Evolutionary conservation across 345 rosid species (phyloP), one percentile per base, ranked within the genome.

Genomic region (Garcia nutans): DNA sequence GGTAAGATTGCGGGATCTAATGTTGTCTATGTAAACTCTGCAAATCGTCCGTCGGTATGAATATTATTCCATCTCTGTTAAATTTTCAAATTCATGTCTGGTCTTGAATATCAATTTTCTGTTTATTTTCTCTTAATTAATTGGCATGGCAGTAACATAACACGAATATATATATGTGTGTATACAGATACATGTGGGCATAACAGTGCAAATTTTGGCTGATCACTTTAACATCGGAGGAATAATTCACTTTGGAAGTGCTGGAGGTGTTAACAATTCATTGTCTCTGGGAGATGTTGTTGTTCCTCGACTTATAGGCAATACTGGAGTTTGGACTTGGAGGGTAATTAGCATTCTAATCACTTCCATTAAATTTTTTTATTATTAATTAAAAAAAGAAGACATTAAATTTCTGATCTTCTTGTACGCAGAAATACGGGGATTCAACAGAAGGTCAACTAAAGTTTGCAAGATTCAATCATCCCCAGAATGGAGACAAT

Each of bases 401-500:
- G 41, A 37, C 6, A 37, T 37, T 3, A 37, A 37, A 37, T 37
- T 37, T 37, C 41, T 37, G 41, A 37, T 37, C 41, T 37, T 37
- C 41, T 37, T 37, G 0, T 37, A 37, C 6, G 41, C 41, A 37
- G 41, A 37, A 37, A 37, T 37, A 2, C 41, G 41, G 41, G 5
- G 41, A 37, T 37, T 37, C 41, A 37, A 37, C 41, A 37, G 10
- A 20, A 33, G 77, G 70, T 1, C 19, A 65, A 6, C 54, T 74
- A 11, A 37, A 4, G 12, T 16, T 74, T 2, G 71, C 71, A 64
- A 41, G 65, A 0, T 74, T 60, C 64, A 74, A 74, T 56, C 3
- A 19, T 33, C 77, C 77, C 52, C 23, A 54, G 1, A 52, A 20
- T 16, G 77, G 77, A 31, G 50, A 74, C 3, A 74, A 74, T 24